Evolutionary conservation across 306 rosid species (phyloP).

Genomic region (Myrica gale): DNA sequence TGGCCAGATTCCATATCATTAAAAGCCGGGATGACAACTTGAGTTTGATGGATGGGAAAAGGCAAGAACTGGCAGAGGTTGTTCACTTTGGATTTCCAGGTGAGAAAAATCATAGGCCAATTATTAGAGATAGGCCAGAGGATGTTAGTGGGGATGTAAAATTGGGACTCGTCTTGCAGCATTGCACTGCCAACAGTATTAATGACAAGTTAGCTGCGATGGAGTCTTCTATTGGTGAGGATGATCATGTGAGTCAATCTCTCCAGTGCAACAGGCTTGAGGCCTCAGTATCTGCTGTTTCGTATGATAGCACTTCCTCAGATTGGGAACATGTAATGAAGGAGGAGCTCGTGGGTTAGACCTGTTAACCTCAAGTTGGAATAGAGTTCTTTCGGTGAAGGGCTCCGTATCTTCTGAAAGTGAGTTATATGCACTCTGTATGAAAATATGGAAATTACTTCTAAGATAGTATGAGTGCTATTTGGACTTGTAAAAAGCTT

Average conservation of each 20-base stretch:
- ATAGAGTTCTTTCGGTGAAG: slow-evolving; percentile 6
- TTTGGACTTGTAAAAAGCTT: slow-evolving; percentile 20
- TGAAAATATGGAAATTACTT: background rate
- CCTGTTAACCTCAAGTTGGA: slow-evolving; percentile 26
- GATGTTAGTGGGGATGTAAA: slow-evolving; percentile 26
- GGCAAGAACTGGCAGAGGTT: slow-evolving; percentile 27
- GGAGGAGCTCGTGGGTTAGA: slow-evolving; percentile 46
- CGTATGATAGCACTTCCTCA: slow-evolving; percentile 49
- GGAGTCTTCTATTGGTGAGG: slow-evolving; percentile 36
- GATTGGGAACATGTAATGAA: slow-evolving; percentile 85
- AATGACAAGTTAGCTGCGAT: slow-evolving; percentile 26
- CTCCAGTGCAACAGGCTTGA: slow-evolving; percentile 23
- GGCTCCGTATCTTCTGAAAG: slow-evolving; percentile 3
- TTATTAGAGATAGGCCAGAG: slow-evolving; percentile 31
- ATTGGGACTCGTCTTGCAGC: slow-evolving; percentile 25
- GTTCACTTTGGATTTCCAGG: slow-evolving; percentile 28
- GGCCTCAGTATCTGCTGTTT: slow-evolving; percentile 32
- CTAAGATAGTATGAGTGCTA: background rate
- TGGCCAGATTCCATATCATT: slow-evolving; percentile 51
- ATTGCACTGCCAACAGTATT: slow-evolving; percentile 26
- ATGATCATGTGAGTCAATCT: slow-evolving; percentile 33
- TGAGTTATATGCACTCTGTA: background rate
- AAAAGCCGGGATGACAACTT: slow-evolving; percentile 39
- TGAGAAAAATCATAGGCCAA: slow-evolving; percentile 35
- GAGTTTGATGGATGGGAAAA: slow-evolving; percentile 30